phyloP scores from a whole-genome alignment of 1,139 yeast species.

The Taphrina pruni region DNA sequence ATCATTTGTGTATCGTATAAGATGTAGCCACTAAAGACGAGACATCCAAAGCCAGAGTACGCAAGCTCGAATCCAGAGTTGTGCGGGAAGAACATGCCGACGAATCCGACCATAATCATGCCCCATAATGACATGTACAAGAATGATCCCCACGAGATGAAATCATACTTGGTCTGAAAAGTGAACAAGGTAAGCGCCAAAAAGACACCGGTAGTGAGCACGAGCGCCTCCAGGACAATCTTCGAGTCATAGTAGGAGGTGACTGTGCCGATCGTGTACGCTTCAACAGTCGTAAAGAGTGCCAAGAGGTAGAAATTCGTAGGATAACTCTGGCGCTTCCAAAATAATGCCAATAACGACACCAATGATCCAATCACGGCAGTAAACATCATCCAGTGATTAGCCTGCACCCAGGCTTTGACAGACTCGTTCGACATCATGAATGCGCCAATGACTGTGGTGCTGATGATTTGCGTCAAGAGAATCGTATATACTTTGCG shows the following conservation, averaged over 20 bases:
- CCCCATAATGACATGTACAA: conserved; percentile 68
- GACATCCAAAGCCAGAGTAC: conserved; percentile 75
- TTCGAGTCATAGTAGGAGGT: conserved; percentile 69
- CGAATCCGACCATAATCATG: conserved; percentile 73
- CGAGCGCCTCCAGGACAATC: conserved; percentile 72
- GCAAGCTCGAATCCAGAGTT: conserved; percentile 62
- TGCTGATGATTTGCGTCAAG: conserved; percentile 66
- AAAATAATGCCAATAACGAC: conserved; percentile 55
- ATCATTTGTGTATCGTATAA: conserved; percentile 82
- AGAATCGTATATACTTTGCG: conserved; percentile 80
- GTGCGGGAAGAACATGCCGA: conserved; percentile 71
- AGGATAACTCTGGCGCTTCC: conserved; percentile 71
- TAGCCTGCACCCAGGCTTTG: conserved; percentile 64
- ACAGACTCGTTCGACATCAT: conserved; percentile 60
- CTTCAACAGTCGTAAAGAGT: conserved; percentile 75
- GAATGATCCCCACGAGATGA: conserved; percentile 72
- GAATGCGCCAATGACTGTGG: conserved; percentile 65
- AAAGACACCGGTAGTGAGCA: conserved; percentile 72
- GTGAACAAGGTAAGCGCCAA: conserved; percentile 79
- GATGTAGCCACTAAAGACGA: conserved; percentile 73
- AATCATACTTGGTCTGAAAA: conserved; percentile 80
- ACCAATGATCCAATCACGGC: conserved; percentile 58
- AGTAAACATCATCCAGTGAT: conserved; percentile 67
- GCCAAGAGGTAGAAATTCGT: conserved; percentile 63
- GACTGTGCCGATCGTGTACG: conserved; percentile 72